Base-by-base conservation (phyloP, 2,329 filamentous ascomycete genomes). In the Sclerotinia subarctica region DNA sequence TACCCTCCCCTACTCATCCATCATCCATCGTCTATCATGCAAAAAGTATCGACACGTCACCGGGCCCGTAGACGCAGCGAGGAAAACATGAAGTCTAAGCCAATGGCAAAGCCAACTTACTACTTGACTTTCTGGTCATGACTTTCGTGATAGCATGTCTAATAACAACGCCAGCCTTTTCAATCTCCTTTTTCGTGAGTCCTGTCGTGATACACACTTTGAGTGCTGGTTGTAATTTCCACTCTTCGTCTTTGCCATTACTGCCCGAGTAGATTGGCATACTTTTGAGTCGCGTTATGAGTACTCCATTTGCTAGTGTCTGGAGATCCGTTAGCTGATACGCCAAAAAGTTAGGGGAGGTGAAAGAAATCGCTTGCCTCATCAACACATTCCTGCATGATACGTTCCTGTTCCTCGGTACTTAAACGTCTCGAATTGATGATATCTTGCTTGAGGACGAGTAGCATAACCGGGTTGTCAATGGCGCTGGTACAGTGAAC, bases 91-190 rank as follows among this genome's bases (percentile, higher is more conserved):
- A 35, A 69, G 60, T 62, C 69, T 71, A 80, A 69, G 75, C 77
- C 70, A 79, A 72, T 15, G 79, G 78, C 47, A 82, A 65, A 29
- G 70, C 72, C 32, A 77, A 76, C 73, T 82, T 82, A 70, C 80
- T 81, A 76, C 82, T 87, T 38, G 82, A 79, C 78, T 88, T 89
- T 70, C 86, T 82, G 26, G 85, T 87, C 84, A 99, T 88, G 70
- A 98, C 88, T 81, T 97, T 97, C 64, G 94, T 96, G 73, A 98
- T 92, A 19, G 95, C 94, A 80, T 97, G 94, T 69, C 94, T 85
- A 73, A 99, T 94, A 13, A 87, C 89, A 10, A 90, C 88, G 19
- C 94, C 95, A 0, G 95, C 93, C 82, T 96, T 97, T 81, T 99
- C 96, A 66, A 94, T 91, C 79, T 99, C 95, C 82, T 96, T 97